phyloP scores from a whole-genome alignment of 208 protist species.

The Leptomonas seymouri region DNA sequence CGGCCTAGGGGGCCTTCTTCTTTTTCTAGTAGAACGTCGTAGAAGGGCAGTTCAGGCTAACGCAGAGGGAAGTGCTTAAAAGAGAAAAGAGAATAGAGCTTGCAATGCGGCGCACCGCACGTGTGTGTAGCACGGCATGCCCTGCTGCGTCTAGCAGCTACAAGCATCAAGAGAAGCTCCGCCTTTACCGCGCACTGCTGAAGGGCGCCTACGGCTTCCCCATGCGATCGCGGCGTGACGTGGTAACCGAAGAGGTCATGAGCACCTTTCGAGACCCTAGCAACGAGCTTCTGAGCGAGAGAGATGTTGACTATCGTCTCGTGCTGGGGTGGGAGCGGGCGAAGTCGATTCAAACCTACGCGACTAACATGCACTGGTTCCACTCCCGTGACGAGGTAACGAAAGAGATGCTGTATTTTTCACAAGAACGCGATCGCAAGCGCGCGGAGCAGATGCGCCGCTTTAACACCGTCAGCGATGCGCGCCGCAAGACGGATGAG shows the following conservation, averaged over 20 bases:
- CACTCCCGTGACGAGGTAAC: slow-evolving; percentile 88
- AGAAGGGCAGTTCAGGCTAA: no score
- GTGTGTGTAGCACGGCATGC: background rate
- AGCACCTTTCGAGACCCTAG: slow-evolving; percentile 73
- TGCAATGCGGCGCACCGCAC: slow-evolving; percentile 17
- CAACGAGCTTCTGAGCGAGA: slow-evolving; percentile 51
- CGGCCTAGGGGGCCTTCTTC: no score
- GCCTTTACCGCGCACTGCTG: slow-evolving; percentile 73
- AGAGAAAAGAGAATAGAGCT: no score
- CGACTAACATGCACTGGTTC: slow-evolving; percentile 93
- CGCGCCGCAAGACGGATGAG: slow-evolving; percentile 62
- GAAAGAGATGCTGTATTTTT: slow-evolving; percentile 85
- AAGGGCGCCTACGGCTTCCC: slow-evolving; percentile 78
- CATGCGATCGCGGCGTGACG: slow-evolving; percentile 76
- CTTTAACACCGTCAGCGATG: slow-evolving; percentile 60
- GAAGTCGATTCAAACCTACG: slow-evolving; percentile 73
- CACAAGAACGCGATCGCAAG: slow-evolving; percentile 65
- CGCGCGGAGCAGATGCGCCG: slow-evolving; percentile 50
- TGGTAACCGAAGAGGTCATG: slow-evolving; percentile 81
- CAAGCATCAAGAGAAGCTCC: slow-evolving; percentile 67
- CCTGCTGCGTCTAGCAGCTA: slow-evolving; percentile 37
- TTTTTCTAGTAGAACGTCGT: no score
- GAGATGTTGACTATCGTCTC: slow-evolving; percentile 80
- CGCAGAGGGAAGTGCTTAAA: no score
- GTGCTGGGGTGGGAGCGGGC: slow-evolving; percentile 84